Percentiles rank a stretch among this genome's conserved stretches.
Evolutionary conservation across 176 grass and related monocot genomes (phyloP).

Genomic region (Oryza coarctata): DNA sequence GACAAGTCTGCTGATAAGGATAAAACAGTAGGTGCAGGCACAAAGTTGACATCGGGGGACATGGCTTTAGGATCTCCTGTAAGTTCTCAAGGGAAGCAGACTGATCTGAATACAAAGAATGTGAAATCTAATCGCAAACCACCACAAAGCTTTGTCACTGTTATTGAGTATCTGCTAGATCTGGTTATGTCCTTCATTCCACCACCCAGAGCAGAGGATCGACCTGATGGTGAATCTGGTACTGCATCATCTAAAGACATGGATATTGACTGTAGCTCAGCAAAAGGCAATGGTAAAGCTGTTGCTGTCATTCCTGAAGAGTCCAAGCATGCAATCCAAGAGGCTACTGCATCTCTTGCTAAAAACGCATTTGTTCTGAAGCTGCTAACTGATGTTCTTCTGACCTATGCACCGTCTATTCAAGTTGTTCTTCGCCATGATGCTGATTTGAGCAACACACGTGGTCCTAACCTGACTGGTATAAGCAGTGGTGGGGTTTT

Average conservation of each 20-base stretch:
- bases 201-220: slow-evolving; percentile 53
- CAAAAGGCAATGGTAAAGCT: slow-evolving; percentile 91
- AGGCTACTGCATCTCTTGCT: slow-evolving; percentile 77
- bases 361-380: slow-evolving; percentile 83
- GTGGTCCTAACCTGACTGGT: slow-evolving; percentile 35
- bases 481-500: slow-evolving; percentile 62
- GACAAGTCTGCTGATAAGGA: slow-evolving; percentile 70
- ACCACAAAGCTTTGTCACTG: slow-evolving; percentile 82
- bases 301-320: slow-evolving; percentile 60
- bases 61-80: slow-evolving; percentile 34
- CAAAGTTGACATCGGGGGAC: slow-evolving; percentile 49
- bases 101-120: slow-evolving; percentile 60
- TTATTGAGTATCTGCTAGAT: slow-evolving; percentile 87
- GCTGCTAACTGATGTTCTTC: slow-evolving; percentile 84
- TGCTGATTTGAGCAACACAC: slow-evolving; percentile 62
- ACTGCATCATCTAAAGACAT: slow-evolving; percentile 63
- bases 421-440: slow-evolving; percentile 87
- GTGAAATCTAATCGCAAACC: slow-evolving; percentile 81
- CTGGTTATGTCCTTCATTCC: slow-evolving; percentile 68
- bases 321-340: slow-evolving; percentile 64
- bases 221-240: slow-evolving; percentile 43
- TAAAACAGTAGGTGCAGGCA: slow-evolving; percentile 37
- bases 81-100: slow-evolving; percentile 58
- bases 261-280: slow-evolving; percentile 84
- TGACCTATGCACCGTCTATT: slow-evolving; percentile 90